Evolutionary conservation across 768 basidiomycete genomes (phyloP), one percentile per base, ranked within the genome.

Genomic region (Russula griseocarnosa): DNA sequence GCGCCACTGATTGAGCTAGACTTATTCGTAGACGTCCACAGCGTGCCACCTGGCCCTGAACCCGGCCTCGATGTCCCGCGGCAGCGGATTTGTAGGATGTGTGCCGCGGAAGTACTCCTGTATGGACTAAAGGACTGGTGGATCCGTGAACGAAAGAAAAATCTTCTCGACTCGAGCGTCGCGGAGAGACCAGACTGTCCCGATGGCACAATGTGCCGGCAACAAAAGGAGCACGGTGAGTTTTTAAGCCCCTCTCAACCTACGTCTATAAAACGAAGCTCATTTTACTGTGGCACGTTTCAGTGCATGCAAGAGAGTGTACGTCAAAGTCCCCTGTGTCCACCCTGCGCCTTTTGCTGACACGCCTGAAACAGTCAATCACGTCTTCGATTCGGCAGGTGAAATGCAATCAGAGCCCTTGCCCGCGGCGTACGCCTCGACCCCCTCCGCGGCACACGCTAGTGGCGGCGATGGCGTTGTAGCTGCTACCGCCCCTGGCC

Each of bases 61-160:
- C 80, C 82, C 3, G 79, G 84, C 59, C 79, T 84, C 3, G 78
- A 79, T 28, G 79, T 82, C 3, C 83, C 87, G n/a, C 82, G 86
- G 26, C 79, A 73, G 52, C 81, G 77, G 54, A 83, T 86, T 49
- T 93, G 90, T 71, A 78, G 90, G 66, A 74, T 83, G 47, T 93
- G 90, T 71, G 87, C 91, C 1, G 79, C 84, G 0, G 89, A 92
- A 71, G 81, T 91, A 2, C 77, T 92, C 20, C 76, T 92, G 3
- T 89, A 84, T 78, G 90, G 90, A 13, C 70, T 92, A 50, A 83
- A 80, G 65, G 88, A 86, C 44, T 93, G 90, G 90, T 92, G 91
- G 90, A 75, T 92, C 38, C 78, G 86, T 55, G 90, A 92, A 73
- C 82, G 90, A 32, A 80, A 78, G 74, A 88, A 85, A 69, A 90